Conservation (phyloP, 768 basidiomycete genomes). For the Rhodotorula sphaerocarpa region DNA sequence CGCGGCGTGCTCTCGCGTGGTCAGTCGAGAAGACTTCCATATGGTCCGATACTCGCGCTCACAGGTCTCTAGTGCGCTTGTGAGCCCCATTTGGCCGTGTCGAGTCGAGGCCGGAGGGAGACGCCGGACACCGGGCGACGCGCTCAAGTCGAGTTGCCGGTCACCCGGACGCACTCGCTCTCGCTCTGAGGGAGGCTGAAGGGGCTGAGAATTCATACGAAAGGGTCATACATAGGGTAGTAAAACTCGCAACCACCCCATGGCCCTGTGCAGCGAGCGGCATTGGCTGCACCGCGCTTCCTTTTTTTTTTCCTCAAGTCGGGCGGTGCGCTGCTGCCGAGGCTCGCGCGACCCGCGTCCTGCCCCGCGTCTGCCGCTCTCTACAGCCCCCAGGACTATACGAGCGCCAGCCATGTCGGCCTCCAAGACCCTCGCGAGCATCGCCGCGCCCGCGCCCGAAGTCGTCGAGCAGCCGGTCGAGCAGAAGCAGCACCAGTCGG, state of each 20-base stretch:
- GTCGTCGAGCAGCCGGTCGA: conserved; percentile 3
- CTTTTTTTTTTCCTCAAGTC: too few species aligned
- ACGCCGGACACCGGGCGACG: too few species aligned
- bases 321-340: too few species aligned
- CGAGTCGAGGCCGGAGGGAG: background rate
- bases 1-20: background rate
- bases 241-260: too few species aligned
- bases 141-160: background rate
- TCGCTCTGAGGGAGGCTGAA: background rate
- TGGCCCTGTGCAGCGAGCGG: too few species aligned
- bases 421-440: conserved; percentile 28
- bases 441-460: conserved; percentile 24
- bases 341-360: too few species aligned
- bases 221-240: too few species aligned
- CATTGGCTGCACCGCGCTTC: too few species aligned
- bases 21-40: background rate
- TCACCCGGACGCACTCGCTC: too few species aligned
- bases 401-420: conserved; percentile 2
- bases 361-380: too few species aligned
- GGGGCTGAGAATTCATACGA: too few species aligned
- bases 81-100: background rate
- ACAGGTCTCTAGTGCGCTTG: conserved; percentile 14
- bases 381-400: too few species aligned
- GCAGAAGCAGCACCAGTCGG: conserved; percentile 8
- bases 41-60: background rate